Conservation (phyloP, 805 yeast genomes). For the Vanderwaltozyma verrucispora region DNA sequence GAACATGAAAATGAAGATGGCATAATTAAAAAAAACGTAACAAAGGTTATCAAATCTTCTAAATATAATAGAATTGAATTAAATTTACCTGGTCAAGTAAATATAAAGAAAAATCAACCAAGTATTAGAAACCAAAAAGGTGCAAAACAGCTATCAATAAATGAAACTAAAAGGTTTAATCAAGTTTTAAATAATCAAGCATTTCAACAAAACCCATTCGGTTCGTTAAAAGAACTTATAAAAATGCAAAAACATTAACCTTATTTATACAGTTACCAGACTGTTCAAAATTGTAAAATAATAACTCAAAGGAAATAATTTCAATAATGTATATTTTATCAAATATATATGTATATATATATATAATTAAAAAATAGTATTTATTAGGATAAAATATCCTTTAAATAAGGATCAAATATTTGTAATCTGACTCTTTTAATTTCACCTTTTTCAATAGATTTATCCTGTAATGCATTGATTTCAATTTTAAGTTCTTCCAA, state of each 20-base stretch:
- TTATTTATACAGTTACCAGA: background rate
- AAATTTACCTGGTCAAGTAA: constrained; percentile 12
- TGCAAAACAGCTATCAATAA: constrained; percentile 41
- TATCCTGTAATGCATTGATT: constrained; percentile 20
- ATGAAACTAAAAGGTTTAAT: constrained; percentile 51
- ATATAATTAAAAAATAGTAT: background rate
- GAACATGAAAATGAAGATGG: constrained; percentile 10
- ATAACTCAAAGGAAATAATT: background rate
- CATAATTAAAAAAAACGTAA: constrained; percentile 4
- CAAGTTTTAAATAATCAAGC: constrained; percentile 42
- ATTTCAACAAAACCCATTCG: constrained; percentile 54
- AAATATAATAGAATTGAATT: background rate
- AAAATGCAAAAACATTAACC: constrained; percentile 22
- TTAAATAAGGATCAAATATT: constrained; percentile 5
- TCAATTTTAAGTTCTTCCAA: constrained; percentile 18
- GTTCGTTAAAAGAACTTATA: constrained; percentile 53
- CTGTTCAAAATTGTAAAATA: too few relatives aligned
- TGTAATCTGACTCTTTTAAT: constrained; percentile 23
- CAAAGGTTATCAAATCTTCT: constrained; percentile 3
- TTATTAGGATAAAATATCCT: too few relatives aligned
- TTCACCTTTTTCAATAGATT: constrained; percentile 12
- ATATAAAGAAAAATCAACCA: constrained; percentile 35
- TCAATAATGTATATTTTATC: background rate
- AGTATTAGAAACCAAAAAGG: constrained; percentile 47
- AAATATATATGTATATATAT: background rate